Percentiles rank a stretch among this genome's conserved stretches.
These are phyloP conservation scores for Erigeron philadelphicus DNA, from an alignment of 140 eudicot species.

Conservation along the genomic window DNA sequence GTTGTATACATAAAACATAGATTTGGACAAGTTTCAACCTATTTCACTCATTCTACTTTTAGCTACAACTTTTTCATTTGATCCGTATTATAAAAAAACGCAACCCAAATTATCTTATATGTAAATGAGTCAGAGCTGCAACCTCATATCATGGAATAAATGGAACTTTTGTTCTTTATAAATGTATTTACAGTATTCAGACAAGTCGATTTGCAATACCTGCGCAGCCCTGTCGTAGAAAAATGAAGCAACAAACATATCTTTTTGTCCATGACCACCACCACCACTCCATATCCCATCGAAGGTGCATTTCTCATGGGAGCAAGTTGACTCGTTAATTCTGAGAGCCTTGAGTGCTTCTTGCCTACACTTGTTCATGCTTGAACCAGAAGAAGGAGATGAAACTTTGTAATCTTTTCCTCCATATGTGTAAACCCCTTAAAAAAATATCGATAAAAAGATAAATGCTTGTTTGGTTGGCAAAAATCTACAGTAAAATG, in stretches of 20 bases:
- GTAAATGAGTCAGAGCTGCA: too few species aligned
- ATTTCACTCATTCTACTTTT: too few species aligned
- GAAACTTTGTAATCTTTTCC: constrained; percentile 49
- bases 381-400: constrained; percentile 64
- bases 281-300: constrained; percentile 98
- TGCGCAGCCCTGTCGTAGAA: constrained; percentile 94
- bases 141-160: too few species aligned
- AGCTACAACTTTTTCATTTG: too few species aligned
- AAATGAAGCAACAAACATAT: constrained; percentile 87
- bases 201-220: constrained; percentile 33
- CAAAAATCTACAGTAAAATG: not conserved
- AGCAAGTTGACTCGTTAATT: constrained; percentile 69
- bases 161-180: too few species aligned
- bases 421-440: constrained; percentile 67
- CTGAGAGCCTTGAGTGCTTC: constrained; percentile 60
- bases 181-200: too few species aligned
- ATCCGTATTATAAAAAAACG: too few species aligned
- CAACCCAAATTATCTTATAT: too few species aligned
- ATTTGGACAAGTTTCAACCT: too few species aligned
- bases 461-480: not conserved
- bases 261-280: constrained; percentile 93
- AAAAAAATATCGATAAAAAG: not conserved
- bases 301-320: constrained; percentile 95
- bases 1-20: too few species aligned
- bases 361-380: constrained; percentile 52